Evolutionary conservation across 1,139 yeast genomes (phyloP).

Genomic region (Candida glucosophila): DNA sequence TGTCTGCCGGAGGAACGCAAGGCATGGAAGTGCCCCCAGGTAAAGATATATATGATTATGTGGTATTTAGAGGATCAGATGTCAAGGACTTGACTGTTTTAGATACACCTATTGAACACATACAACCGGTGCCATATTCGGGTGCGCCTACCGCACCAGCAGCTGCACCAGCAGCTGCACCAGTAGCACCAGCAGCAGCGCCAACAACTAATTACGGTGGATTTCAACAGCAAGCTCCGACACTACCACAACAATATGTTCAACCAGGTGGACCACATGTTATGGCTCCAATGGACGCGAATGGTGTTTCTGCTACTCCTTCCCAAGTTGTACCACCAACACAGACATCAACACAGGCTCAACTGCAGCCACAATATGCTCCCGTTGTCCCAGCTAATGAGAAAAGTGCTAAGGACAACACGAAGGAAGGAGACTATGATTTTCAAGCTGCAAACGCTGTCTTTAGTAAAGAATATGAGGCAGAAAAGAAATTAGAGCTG

Average conservation of each 20-base stretch:
- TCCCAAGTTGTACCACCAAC: too few species aligned
- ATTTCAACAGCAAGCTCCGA: slow-evolving; percentile 4
- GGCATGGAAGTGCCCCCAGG: slow-evolving; percentile 68
- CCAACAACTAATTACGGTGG: slow-evolving; percentile 9
- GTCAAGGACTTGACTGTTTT: slow-evolving; percentile 84
- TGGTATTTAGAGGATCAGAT: slow-evolving; percentile 86
- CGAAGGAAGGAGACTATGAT: slow-evolving; percentile 33
- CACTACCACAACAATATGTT: slow-evolving; percentile 5
- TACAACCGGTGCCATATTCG: slow-evolving; percentile 26
- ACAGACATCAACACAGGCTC: slow-evolving; percentile 3
- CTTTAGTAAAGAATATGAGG: slow-evolving; percentile 31
- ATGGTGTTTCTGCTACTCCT: too few species aligned
- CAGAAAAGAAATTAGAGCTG: slow-evolving; percentile 15
- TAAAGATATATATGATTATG: slow-evolving; percentile 64
- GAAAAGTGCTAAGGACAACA: slow-evolving; percentile 17
- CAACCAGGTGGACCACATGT: slow-evolving; percentile 1
- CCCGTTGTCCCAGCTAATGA: slow-evolving; percentile 15
- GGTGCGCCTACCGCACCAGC: slow-evolving; percentile 7
- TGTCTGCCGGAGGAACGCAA: slow-evolving; percentile 51
- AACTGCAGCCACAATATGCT: slow-evolving; percentile 3
- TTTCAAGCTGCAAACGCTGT: slow-evolving; percentile 67
- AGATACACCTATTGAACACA: slow-evolving; percentile 54
- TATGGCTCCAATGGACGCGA: background rate
- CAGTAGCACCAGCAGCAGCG: slow-evolving; percentile 13
- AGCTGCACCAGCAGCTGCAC: slow-evolving; percentile 7